phyloP scores from a whole-genome alignment of 129 eudicot genomes.

The Helianthus tuberosus region DNA sequence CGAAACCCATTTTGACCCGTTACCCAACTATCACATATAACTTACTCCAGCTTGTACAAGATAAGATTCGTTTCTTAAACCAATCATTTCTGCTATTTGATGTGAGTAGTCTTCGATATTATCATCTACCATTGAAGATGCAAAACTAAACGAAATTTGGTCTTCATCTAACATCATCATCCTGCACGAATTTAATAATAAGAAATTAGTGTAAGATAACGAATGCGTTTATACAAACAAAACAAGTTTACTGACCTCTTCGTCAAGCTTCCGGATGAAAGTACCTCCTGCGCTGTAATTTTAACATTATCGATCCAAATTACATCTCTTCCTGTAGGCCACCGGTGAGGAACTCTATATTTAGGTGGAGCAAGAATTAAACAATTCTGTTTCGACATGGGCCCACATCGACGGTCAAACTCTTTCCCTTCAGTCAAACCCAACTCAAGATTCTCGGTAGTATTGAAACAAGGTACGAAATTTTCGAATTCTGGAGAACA shows the following conservation, averaged over 20 bases:
- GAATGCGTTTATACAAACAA: background rate
- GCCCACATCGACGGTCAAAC: constrained; percentile 78
- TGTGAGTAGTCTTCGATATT: constrained; percentile 89
- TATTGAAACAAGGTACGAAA: constrained; percentile 83
- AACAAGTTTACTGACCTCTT: constrained; percentile 56
- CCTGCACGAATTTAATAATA: constrained; percentile 35
- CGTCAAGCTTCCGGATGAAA: constrained; percentile 93
- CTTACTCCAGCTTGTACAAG: constrained; percentile 94
- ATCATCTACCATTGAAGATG: constrained; percentile 75
- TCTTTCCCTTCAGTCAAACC: constrained; percentile 77
- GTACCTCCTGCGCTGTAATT: constrained; percentile 92
- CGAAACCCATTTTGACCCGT: background rate
- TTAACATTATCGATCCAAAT: constrained; percentile 96
- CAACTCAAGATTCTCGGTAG: constrained; percentile 63
- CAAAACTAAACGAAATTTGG: constrained; percentile 92
- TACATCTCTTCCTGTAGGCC: constrained; percentile 99
- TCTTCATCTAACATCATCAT: constrained; percentile 99
- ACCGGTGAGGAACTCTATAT: constrained; percentile 84
- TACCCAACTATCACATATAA: constrained; percentile 7
- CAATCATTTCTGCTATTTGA: constrained; percentile 98
- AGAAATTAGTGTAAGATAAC: background rate
- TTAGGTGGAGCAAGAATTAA: constrained; percentile 75
- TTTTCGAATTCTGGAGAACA: constrained; percentile 78
- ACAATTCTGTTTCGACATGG: constrained; percentile 59
- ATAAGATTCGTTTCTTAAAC: constrained; percentile 87